Evolutionary conservation across 192 early-diverging fungal species (phyloP), one percentile per base, ranked within the genome.

Genomic region (Coemansia sp.): DNA sequence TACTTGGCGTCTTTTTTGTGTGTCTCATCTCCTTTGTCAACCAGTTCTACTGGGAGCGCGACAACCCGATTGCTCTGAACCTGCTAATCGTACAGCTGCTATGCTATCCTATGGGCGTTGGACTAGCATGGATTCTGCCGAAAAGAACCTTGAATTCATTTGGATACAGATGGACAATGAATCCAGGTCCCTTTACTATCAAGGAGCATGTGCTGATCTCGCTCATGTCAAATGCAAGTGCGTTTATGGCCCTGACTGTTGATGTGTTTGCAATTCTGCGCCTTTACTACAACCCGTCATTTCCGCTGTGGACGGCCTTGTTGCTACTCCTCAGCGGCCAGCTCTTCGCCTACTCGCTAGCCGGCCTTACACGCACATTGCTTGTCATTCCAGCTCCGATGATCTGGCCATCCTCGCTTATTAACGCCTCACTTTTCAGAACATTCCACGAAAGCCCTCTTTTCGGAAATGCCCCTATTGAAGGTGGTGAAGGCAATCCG

Each of bases 151-250:
- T 88, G 72, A 67, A 61, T 21, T 11, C 72, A 10, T 88, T 87
- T 66, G 81, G 87, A 5, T 85, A 91, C 46, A 64, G 56, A n/a
- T 84, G 83, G 83, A 60, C 78, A 18, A 75, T 84, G 71, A 96
- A 96, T 66, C 89, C 92, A 2, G 94, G 94, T 9, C 92, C 89
- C 15, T 96, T 95, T 76, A 89, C 84, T 49, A 88, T 94, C 64
- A 98, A 98, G 69, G 95, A 95, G 62, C 92, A 95, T 71, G 93
- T 91, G 10, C 81, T 97, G 38, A 90, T 95, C 51, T 89, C 88
- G 49, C 84, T 95, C 61, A 89, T 94, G 86, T 89, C 89, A 63
- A 90, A 89, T 59, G 82, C 89, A 21, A 89, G 88, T 12, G 91
- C 88, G 8, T 89, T 84, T 18, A 88, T 88, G 66, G 86, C 89